phyloP scores from a whole-genome alignment of 306 rosid genomes.

The Betula pendula region DNA sequence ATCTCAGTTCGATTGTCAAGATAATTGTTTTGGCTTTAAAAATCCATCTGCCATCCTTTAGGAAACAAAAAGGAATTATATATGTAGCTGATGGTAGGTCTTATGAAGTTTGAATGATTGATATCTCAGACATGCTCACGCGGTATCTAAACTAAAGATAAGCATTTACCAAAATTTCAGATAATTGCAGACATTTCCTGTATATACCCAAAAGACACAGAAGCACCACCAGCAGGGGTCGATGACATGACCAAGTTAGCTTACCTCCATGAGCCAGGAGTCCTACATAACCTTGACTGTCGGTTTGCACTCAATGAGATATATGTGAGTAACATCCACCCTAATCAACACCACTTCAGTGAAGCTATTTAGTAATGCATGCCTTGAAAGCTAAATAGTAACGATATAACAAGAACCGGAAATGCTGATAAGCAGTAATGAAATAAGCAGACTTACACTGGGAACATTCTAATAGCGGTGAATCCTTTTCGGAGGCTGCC shows the following conservation, averaged over 20 bases:
- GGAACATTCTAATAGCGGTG: conserved; percentile 84
- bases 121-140: no score
- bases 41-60: not conserved
- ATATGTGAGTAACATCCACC: conserved; percentile 56
- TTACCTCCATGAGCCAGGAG: conserved; percentile 87
- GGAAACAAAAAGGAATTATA: not conserved
- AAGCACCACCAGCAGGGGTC: conserved; percentile 88
- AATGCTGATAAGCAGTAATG: conserved; percentile 27
- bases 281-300: conserved; percentile 56
- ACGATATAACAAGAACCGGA: conserved; percentile 5
- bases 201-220: conserved; percentile 82
- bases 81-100: not conserved
- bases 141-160: conserved; percentile 14
- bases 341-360: not conserved
- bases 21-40: not conserved
- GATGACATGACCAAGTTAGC: conserved; percentile 94
- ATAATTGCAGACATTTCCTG: conserved; percentile 64
- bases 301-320: conserved; percentile 83
- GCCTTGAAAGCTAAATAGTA: not conserved
- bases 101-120: not conserved
- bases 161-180: conserved; percentile 47
- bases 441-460: conserved; percentile 72
- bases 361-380: not conserved
- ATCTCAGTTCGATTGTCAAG: not conserved
- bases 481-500: conserved; percentile 84